Base-by-base conservation (phyloP, 2,329 filamentous ascomycete genomes). In the Alternaria sp. region DNA sequence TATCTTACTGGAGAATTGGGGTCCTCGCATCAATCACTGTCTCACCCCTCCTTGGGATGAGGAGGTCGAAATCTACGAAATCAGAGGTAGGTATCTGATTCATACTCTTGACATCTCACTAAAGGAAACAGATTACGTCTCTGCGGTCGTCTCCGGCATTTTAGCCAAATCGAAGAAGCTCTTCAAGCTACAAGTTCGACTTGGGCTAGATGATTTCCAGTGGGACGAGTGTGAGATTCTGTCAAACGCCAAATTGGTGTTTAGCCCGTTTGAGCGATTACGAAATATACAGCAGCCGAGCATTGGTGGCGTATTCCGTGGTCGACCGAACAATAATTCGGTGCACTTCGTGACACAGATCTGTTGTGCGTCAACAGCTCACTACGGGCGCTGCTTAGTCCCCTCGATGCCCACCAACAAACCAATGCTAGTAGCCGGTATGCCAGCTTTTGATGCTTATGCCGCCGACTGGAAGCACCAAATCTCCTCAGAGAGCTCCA, bases 21-120 rank as follows among this genome's bases (percentile, higher is more conserved):
- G 38, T 26, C 22, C 43, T 7, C n/a, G 24, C 0, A 26, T 38
- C 39, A 26, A 30, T 11, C n/a, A 18, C 16, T 7, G 14, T 11
- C 30, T 44, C 44, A 48, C 28, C 24, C 44, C 51, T 22, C 12
- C 49, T 1, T 77, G 73, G 74, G 71, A 75, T 32, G 73, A 76
- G 54, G 75, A 78, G 52, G 74, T 78, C 1, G 75, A 78, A 51
- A 66, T 78, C 30, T 78, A 77, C 54, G 75, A 78, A 49, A 72
- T 77, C 9, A 66, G 75, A 58, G 71, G 71, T 73, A 44, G 36
- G 61, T 5, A 9, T 16, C 12, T 20, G 11, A 41, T 22, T 18
- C 8, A 16, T 30, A 22, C 5, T 32, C 20, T 14, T 8, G 16
- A 6, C 2, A 12, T 3, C 12, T 18, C 60, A 34, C 57, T 22